These are phyloP conservation scores for Gliomastix tumulicola DNA, from an alignment of 2,329 filamentous ascomycete species.

Conservation along the genomic window DNA sequence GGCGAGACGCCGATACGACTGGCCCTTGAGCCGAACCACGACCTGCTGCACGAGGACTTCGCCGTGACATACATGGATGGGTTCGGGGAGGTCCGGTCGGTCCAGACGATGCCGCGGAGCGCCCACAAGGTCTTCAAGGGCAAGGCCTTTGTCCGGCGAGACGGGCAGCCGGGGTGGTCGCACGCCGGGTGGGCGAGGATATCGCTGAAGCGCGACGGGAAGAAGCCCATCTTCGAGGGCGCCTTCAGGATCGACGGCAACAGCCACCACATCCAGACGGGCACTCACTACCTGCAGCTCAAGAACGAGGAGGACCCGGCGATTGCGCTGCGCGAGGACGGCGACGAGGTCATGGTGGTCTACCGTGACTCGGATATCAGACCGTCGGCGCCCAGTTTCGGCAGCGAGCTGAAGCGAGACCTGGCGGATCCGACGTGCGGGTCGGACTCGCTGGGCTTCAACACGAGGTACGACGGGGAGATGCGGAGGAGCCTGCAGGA, in stretches of 20 bases:
- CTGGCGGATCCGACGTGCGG: constrained; percentile 50
- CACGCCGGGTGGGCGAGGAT: constrained; percentile 84
- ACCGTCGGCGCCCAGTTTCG: constrained; percentile 5
- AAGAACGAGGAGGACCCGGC: constrained; percentile 66
- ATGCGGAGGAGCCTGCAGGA: constrained; percentile 1
- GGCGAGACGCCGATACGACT: constrained; percentile 67
- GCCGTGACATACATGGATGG: constrained; percentile 63
- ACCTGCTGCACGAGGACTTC: constrained; percentile 74
- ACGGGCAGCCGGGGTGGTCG: constrained; percentile 59
- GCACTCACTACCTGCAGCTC: constrained; percentile 65
- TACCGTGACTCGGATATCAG: constrained; percentile 86
- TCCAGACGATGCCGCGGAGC: constrained; percentile 64
- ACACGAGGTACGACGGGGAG: constrained; percentile 65
- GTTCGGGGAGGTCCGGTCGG: constrained; percentile 60
- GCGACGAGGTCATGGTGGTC: constrained; percentile 76
- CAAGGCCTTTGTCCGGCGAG: constrained; percentile 60
- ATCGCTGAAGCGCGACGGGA: constrained; percentile 69
- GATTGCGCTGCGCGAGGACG: constrained; percentile 38
- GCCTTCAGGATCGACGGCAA: constrained; percentile 76
- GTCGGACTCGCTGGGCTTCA: constrained; percentile 74
- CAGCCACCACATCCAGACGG: constrained; percentile 80
- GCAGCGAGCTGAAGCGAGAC: constrained; percentile 28
- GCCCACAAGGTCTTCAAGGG: constrained; percentile 84
- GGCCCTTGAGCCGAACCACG: constrained; percentile 80
- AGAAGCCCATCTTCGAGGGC: constrained; percentile 78